Conservation (phyloP, 495 filamentous ascomycete species). For the Amphirosellinia nigrospora region DNA sequence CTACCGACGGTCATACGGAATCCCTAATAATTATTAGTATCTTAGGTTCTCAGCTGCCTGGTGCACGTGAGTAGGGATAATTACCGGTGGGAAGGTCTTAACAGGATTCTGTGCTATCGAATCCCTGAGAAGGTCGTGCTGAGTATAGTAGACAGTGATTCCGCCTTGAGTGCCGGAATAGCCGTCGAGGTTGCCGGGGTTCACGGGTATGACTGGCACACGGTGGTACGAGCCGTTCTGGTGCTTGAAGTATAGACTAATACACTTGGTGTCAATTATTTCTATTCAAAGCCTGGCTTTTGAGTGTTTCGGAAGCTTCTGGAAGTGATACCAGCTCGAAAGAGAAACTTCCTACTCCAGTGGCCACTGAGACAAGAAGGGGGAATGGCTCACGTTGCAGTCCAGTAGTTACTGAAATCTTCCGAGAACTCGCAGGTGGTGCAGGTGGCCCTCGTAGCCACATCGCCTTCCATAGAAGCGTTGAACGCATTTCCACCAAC, state of each 20-base stretch:
- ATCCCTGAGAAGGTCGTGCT: constrained; percentile 51
- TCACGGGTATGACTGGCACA: constrained; percentile 56
- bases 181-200: constrained; percentile 30
- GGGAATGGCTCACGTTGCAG: constrained; percentile 44
- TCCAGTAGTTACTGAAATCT: constrained; percentile 59
- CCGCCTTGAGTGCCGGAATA: constrained; percentile 42
- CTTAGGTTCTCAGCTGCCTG: constrained; percentile 21
- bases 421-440: constrained; percentile 56
- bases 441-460: constrained; percentile 49
- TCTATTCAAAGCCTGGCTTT: not conserved
- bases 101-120: constrained; percentile 49
- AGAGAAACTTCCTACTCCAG: not conserved
- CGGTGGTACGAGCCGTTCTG: constrained; percentile 59
- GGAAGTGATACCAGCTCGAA: not conserved
- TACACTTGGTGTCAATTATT: not conserved
- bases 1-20: constrained; percentile 62
- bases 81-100: constrained; percentile 51
- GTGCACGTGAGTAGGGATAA: constrained; percentile 22
- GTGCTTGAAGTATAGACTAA: constrained; percentile 56
- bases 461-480: constrained; percentile 52
- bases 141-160: constrained; percentile 62
- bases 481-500: constrained; percentile 60
- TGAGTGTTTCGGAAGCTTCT: not conserved
- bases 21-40: constrained; percentile 43
- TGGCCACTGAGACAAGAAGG: not conserved